A percentile compares a stretch with the other conserved stretches of the same genome.
These are phyloP conservation scores for Priceomyces castillae DNA, from an alignment of 805 yeast genomes.

Conservation along the genomic window DNA sequence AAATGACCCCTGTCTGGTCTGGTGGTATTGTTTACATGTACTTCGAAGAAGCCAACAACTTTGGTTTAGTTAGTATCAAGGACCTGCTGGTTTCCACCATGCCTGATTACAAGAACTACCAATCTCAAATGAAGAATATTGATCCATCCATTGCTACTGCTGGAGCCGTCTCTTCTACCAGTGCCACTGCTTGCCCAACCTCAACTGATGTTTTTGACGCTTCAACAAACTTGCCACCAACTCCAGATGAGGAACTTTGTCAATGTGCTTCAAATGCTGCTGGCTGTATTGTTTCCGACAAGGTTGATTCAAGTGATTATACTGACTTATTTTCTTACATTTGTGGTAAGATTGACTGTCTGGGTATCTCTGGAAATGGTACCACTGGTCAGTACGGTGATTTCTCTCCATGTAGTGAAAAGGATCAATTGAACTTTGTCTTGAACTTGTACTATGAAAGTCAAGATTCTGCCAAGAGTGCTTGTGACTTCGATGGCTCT, in stretches of 20 bases:
- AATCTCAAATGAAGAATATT: conserved; percentile 33
- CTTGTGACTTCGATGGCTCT: conserved; percentile 72
- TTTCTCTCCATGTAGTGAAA: conserved; percentile 65
- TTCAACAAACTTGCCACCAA: conserved; percentile 69
- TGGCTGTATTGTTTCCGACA: conserved; percentile 57
- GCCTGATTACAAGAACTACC: conserved; percentile 50
- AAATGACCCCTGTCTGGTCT: conserved; percentile 90
- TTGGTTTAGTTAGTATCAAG: conserved; percentile 68
- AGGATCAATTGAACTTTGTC: conserved; percentile 63
- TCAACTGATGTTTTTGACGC: conserved; percentile 59
- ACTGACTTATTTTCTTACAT: conserved; percentile 54
- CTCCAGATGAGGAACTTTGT: conserved; percentile 66
- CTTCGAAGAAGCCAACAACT: conserved; percentile 77
- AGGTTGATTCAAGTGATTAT: conserved; percentile 56
- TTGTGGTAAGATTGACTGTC: conserved; percentile 60
- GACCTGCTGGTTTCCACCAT: conserved; percentile 54
- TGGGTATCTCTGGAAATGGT: conserved; percentile 62
- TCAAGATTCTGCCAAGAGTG: conserved; percentile 42
- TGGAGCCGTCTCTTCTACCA: conserved; percentile 36
- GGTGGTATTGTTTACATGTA: conserved; percentile 95
- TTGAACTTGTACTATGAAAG: conserved; percentile 60
- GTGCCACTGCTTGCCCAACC: conserved; percentile 73
- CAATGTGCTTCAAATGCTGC: conserved; percentile 57
- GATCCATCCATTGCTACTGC: conserved; percentile 38
- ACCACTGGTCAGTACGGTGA: conserved; percentile 66